A percentile compares a stretch with the other conserved stretches of the same genome.
Evolutionary conservation across 2,329 filamentous ascomycete species (phyloP).

Genomic region (Lecanosticta acicola): DNA sequence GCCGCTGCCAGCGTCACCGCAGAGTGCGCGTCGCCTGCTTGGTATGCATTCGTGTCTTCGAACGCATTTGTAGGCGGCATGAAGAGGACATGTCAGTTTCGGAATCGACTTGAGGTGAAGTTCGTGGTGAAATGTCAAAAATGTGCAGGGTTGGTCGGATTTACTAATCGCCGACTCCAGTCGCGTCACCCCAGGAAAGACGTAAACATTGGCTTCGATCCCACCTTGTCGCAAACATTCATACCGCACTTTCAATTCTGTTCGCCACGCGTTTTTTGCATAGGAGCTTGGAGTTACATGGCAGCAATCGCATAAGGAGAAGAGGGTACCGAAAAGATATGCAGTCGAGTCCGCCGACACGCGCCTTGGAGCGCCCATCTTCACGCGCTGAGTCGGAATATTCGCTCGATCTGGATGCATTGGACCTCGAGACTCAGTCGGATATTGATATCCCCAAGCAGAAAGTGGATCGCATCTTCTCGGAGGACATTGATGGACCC

Average conservation of each 20-base stretch:
- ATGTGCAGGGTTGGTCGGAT: no score
- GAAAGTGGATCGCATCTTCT: slow-evolving; percentile 27
- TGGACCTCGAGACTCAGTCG: slow-evolving; percentile 24
- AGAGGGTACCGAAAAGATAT: no score
- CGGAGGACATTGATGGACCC: slow-evolving; percentile 36
- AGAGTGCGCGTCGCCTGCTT: slow-evolving; percentile 12
- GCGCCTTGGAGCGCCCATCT: slow-evolving; percentile 22
- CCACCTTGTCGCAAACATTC: slow-evolving; percentile 1
- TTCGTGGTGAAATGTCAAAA: neutral
- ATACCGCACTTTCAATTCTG: neutral
- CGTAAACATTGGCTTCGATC: neutral
- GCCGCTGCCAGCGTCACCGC: slow-evolving; percentile 23
- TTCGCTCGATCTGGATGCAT: slow-evolving; percentile 31
- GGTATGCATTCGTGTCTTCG: slow-evolving; percentile 19
- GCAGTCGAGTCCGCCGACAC: slow-evolving; percentile 28
- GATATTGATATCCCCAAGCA: slow-evolving; percentile 24
- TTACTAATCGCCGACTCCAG: no score
- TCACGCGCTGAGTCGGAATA: slow-evolving; percentile 27
- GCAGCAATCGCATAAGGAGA: neutral
- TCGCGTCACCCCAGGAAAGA: slow-evolving; percentile 8
- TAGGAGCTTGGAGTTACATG: slow-evolving; percentile 4
- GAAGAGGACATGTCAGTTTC: neutral
- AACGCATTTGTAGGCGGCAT: slow-evolving; percentile 24
- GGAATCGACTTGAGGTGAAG: neutral
- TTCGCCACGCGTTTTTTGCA: neutral